Base-by-base conservation (phyloP, 2,329 filamentous ascomycete species). In the Penicillium occitanis region DNA sequence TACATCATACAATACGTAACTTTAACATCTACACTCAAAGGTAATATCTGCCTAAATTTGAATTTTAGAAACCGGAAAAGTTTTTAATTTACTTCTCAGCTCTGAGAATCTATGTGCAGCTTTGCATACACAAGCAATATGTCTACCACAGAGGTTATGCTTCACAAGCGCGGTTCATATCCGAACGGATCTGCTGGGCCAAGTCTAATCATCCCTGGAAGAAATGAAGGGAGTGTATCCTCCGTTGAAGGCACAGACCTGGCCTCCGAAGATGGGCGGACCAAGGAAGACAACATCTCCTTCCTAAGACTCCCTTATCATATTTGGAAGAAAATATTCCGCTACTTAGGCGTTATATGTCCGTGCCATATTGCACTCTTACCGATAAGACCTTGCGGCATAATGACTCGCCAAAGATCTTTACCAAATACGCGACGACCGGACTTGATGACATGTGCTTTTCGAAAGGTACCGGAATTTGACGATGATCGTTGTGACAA, bases 271-370 rank as follows among this genome's bases (percentile, higher is more conserved):
- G 13, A n/a, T 4, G 48, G 30, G 4, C 25, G 5, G 13, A 58
- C 5, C 33, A 40, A 17, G 10, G 30, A 60, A 1, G 63, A 59
- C 3, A 50, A 17, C 8, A 28, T 33, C 25, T 30, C 25, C 3
- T 65, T 55, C 7, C 58, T 37, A 17, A n/a, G 48, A 17, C 37
- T 65, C 3, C 58, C 64, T 11, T 61, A 48, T n/a, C 28, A 61
- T 5, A 57, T 65, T n/a, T 65, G 69, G 59, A 66, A 66, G 19
- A 69, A 48, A 17, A 73, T 75, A 35, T 67, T 74, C 17, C 28
- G 66, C 33, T 71, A 72, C 58, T 66, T 67, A 37, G 70, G 69
- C 2, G 66, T 75, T 8, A 40, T 72, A 46, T 68, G 73, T 14
- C 63, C 67, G 10, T 73, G 72, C 37, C 53, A 69, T 28, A 70